These are phyloP conservation scores for Hypoxylon fragiforme DNA, from an alignment of 495 filamentous ascomycete genomes.

Conservation along the genomic window DNA sequence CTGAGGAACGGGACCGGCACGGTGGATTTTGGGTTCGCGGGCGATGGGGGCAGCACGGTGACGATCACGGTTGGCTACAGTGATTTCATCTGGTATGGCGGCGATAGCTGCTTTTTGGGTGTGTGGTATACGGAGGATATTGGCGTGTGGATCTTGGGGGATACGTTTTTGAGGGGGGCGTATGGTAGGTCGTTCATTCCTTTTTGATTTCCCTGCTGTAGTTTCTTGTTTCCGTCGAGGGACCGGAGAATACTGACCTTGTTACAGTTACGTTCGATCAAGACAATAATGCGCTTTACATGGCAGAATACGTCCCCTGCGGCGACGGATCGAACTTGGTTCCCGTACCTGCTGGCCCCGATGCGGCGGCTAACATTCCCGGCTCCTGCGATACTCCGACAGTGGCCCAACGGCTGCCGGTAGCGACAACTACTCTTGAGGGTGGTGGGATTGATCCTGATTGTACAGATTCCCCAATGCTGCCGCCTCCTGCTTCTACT, in stretches of 20 bases:
- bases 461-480: background rate
- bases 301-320: constrained; percentile 36
- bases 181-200: constrained; percentile 47
- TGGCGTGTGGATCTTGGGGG: constrained; percentile 61
- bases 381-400: constrained; percentile 29
- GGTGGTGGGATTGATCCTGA: background rate
- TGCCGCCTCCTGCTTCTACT: background rate
- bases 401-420: background rate
- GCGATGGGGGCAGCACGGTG: constrained; percentile 36
- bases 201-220: too few species aligned
- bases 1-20: constrained; percentile 54
- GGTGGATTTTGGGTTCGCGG: constrained; percentile 62
- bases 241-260: too few species aligned
- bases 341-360: constrained; percentile 27
- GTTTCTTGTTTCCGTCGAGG: too few species aligned
- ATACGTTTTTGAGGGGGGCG: constrained; percentile 74
- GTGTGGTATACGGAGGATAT: constrained; percentile 44
- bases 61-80: constrained; percentile 62
- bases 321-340: constrained; percentile 29
- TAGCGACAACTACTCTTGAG: background rate
- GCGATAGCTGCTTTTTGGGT: constrained; percentile 50
- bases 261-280: constrained; percentile 37
- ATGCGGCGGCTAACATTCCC: constrained; percentile 33
- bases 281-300: constrained; percentile 35
- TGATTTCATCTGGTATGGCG: constrained; percentile 66